A percentile compares a stretch with the other conserved stretches of the same genome.
Conservation (phyloP, 1,284 basidiomycete species). For the Irpex sp. region DNA sequence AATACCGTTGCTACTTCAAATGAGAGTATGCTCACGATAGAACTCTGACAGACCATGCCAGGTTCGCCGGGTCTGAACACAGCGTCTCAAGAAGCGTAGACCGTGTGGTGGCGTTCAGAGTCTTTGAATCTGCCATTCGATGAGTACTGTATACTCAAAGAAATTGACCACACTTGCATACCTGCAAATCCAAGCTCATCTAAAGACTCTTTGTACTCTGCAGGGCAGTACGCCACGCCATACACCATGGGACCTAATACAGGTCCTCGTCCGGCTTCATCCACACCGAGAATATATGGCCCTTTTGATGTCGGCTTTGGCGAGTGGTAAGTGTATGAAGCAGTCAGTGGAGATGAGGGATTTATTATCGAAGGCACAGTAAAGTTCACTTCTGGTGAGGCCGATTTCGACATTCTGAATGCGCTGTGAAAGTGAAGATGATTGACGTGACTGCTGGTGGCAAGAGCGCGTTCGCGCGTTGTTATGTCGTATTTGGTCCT, state of each 20-base stretch:
- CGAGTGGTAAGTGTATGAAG: conserved; percentile 85
- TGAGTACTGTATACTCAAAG: background rate
- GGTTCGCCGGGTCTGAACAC: conserved; percentile 59
- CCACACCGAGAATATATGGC: conserved; percentile 90
- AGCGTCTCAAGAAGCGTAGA: conserved; percentile 59
- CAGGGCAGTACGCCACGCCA: conserved; percentile 90
- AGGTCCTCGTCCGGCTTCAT: conserved; percentile 95
- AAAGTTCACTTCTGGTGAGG: background rate
- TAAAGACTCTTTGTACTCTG: conserved; percentile 71
- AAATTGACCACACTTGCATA: conserved; percentile 21
- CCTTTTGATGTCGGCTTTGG: conserved; percentile 58
- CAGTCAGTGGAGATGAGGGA: conserved; percentile 38
- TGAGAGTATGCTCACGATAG: too few relatives aligned
- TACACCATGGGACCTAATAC: conserved; percentile 95
- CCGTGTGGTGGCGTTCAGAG: conserved; percentile 74
- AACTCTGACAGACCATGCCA: conserved; percentile 85
- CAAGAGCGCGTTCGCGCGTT: background rate
- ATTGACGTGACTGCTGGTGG: too few relatives aligned
- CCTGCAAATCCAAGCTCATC: conserved; percentile 89
- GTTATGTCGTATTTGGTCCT: background rate
- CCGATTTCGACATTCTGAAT: too few relatives aligned
- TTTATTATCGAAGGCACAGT: conserved; percentile 29
- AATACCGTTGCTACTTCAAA: background rate
- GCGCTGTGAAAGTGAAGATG: too few relatives aligned
- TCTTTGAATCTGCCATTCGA: conserved; percentile 78